phyloP scores from a whole-genome alignment of 2,329 filamentous ascomycete genomes.

The Aureobasidium sp. region DNA sequence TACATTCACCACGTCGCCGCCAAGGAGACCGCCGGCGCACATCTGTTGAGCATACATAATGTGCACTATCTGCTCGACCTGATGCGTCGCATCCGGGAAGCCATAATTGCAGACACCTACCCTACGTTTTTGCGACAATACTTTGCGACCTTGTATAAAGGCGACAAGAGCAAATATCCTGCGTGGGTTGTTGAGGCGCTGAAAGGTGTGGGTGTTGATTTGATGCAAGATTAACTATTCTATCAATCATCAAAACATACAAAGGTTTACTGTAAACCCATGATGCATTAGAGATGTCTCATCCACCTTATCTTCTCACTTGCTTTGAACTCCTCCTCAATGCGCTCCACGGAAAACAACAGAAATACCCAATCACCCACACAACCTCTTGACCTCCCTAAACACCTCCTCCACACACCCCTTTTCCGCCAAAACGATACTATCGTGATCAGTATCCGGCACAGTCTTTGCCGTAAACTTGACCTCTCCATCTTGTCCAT shows the following conservation, averaged over 20 bases:
- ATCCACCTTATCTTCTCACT: no score
- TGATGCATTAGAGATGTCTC: no score
- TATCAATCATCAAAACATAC: neutral
- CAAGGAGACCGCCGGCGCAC: conserved; percentile 90
- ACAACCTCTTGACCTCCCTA: neutral
- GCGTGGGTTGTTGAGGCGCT: conserved; percentile 78
- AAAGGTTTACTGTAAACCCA: neutral
- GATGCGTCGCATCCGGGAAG: conserved; percentile 66
- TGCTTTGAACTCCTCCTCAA: no score
- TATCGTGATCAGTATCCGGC: conserved; percentile 35
- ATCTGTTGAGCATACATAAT: conserved; percentile 85
- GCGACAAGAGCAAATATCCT: conserved; percentile 59
- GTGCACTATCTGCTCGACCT: conserved; percentile 84
- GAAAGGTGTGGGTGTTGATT: conserved; percentile 68
- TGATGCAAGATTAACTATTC: conserved; percentile 37
- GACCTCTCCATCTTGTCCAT: conserved; percentile 23
- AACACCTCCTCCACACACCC: neutral
- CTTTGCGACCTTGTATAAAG: conserved; percentile 63
- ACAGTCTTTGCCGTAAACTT: conserved; percentile 28
- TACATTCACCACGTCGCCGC: conserved; percentile 86
- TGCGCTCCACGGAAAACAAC: neutral
- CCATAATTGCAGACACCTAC: conserved; percentile 74
- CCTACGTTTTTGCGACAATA: conserved; percentile 71
- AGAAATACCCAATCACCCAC: neutral
- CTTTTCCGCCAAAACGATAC: conserved; percentile 15